Evolutionary conservation across 179 eudicot species (phyloP), one percentile per base, ranked within the genome.

Genomic region (Silene coronaria): DNA sequence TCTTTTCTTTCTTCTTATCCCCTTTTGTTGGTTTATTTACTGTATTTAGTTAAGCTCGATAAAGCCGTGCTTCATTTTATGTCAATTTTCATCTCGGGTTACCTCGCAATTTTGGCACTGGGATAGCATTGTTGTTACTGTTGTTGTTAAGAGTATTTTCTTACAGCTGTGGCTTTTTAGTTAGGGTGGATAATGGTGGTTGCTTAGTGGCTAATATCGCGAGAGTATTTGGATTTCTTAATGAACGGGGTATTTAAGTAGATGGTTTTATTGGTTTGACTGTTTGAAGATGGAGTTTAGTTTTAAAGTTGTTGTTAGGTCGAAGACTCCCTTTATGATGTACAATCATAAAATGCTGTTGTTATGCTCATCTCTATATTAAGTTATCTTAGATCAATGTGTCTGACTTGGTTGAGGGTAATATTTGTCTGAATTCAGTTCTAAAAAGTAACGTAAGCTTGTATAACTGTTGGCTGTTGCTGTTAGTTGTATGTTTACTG

Each of bases 111-210:
- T 38, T 38, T 38, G 45, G 45, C 45, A 38, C 45, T 38, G 12
- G 45, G 45, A 38, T 38, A 38, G 45, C 45, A 38, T 38, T 38
- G 12, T 9, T 38, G 45, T 38, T 8, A 9, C 21, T 57, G 21
- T 57, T 57, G 22, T 19, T 57, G 38, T 5, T 34, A 6, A 10
- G 57, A 3, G 57, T 10, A 10, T 51, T 51, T 51, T 14, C 16
- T 3, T 51, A 14, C 32, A 28, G 32, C 32, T 28, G 32, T 28
- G 3, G 32, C 62, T 58, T n/a, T 58, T 61, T 61, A 30, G 65
- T 61, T 59, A 59, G 17, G 63, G 13, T 61, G 65, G 65, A 12
- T 61, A 21, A 64, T 28, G 69, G 70, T 66, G 48, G 7, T 66
- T 66, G 38, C 70, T 7, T 4, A 19, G 24, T 67, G 55, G 53